phyloP scores from a whole-genome alignment of 257 asterid genomes.

The Orobanche coerulescens region DNA sequence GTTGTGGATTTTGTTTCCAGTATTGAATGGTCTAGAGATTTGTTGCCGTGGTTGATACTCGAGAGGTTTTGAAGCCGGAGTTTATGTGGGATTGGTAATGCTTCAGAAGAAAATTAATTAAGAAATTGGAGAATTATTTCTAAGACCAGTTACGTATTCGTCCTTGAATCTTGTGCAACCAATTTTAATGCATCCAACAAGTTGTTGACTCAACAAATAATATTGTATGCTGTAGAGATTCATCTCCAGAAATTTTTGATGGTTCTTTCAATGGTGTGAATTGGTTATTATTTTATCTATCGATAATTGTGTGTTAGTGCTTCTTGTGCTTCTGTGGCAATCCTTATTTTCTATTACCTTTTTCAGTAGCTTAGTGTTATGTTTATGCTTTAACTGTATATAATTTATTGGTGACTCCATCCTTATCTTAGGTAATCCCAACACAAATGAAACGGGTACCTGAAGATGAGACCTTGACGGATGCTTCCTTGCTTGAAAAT shows the following conservation, averaged over 20 bases:
- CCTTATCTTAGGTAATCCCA: slow-evolving; percentile 53
- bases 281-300: neutral
- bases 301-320: slow-evolving; percentile 6
- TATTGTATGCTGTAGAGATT: neutral
- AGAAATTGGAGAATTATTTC: slow-evolving; percentile 8
- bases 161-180: neutral
- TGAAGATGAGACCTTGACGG: slow-evolving; percentile 45
- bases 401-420: neutral
- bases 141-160: slow-evolving; percentile 4
- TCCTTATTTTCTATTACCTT: slow-evolving; percentile 5
- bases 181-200: neutral
- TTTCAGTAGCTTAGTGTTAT: neutral
- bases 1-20: neutral
- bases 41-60: neutral
- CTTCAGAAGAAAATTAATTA: slow-evolving; percentile 2
- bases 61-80: neutral
- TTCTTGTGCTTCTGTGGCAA: neutral
- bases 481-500: slow-evolving; percentile 50
- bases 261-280: neutral
- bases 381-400: neutral
- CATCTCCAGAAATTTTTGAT: neutral
- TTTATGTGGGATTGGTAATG: slow-evolving; percentile 10
- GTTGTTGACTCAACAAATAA: slow-evolving; percentile 1
- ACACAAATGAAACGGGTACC: slow-evolving; percentile 76
- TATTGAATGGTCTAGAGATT: slow-evolving; percentile 17